Percentiles rank a stretch among this genome's conserved stretches.
Conservation (phyloP, 2,329 filamentous ascomycete species). For the Claviceps maximensis region DNA sequence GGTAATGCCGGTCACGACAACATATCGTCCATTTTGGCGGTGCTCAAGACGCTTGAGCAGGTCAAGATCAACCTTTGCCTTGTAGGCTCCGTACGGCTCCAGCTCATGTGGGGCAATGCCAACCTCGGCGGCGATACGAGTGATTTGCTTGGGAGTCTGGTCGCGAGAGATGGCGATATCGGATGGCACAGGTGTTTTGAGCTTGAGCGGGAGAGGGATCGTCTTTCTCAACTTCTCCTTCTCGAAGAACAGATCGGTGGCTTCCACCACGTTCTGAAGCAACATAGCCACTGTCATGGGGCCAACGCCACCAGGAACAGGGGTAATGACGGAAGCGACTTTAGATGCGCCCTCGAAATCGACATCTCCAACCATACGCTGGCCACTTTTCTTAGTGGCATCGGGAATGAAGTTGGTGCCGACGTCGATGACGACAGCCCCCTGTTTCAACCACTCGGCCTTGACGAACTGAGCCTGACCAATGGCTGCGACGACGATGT, state of each 20-base stretch:
- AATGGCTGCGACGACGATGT: conserved; percentile 86
- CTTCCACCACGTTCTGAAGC: conserved; percentile 84
- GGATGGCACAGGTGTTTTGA: conserved; percentile 74
- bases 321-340: conserved; percentile 86
- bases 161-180: conserved; percentile 86
- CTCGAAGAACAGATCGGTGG: conserved; percentile 70
- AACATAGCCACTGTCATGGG: conserved; percentile 99
- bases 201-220: conserved; percentile 68
- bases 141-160: conserved; percentile 87
- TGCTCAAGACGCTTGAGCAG: conserved; percentile 76
- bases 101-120: conserved; percentile 82
- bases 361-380: conserved; percentile 87
- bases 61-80: conserved; percentile 83
- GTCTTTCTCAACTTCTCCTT: conserved; percentile 69
- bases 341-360: conserved; percentile 75
- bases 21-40: conserved; percentile 76
- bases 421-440: conserved; percentile 92
- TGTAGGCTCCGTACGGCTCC: conserved; percentile 88
- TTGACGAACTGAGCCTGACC: conserved; percentile 79
- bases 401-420: conserved; percentile 94
- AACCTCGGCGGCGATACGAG: conserved; percentile 68
- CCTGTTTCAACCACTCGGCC: conserved; percentile 90
- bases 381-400: conserved; percentile 77
- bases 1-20: conserved; percentile 90
- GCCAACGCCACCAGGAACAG: conserved; percentile 90